Base-by-base conservation (phyloP, 2,329 filamentous ascomycete genomes). In the Daldinia sp. region DNA sequence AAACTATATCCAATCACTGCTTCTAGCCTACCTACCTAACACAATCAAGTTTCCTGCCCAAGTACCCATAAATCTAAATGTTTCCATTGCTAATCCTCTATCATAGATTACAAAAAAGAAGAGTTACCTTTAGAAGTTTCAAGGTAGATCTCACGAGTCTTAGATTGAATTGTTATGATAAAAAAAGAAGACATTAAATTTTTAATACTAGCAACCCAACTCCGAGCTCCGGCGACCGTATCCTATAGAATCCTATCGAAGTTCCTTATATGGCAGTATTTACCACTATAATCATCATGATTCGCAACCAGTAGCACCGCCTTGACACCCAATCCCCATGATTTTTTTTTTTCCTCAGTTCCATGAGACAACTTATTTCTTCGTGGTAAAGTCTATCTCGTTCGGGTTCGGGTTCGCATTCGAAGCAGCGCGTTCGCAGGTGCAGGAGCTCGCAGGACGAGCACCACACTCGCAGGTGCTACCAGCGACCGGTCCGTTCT, bases 321-420 rank as follows among this genome's bases (percentile, higher is more conserved):
- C 51, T 23, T 28, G 4, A 41, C 39, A 13, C 20, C 57, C 15
- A 20, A 18, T n/a, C 48, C 26, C 59, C 26, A 33, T 33, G 4
- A 33, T 23, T 57, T 5, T n/a, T 37, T 30, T 33, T 42, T n/a
- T n/a, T n/a, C n/a, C n/a, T 33, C 5, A 33, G 13, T 35, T 41
- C 39, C 30, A 13, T 10, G 30, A 10, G 5, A 10, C n/a, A 18
- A 9, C 67, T 75, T 81, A 86, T 73, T 82, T 82, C 82, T 87
- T 89, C 61, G 90, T 93, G 41, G 94, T 98, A 78, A 97, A 98
- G 81, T 98, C 94, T 56, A 87, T 92, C 88, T 98, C 94, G 73
- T 91, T 85, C 30, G 89, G 86, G 72, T 91, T 88, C 65, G 86
- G 53, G 42, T 87, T 39, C 35, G 13, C 3, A 28, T 10, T 87